These are phyloP conservation scores for Oryza nivara DNA, from an alignment of 176 grass and related monocot genomes.

Conservation along the genomic window DNA sequence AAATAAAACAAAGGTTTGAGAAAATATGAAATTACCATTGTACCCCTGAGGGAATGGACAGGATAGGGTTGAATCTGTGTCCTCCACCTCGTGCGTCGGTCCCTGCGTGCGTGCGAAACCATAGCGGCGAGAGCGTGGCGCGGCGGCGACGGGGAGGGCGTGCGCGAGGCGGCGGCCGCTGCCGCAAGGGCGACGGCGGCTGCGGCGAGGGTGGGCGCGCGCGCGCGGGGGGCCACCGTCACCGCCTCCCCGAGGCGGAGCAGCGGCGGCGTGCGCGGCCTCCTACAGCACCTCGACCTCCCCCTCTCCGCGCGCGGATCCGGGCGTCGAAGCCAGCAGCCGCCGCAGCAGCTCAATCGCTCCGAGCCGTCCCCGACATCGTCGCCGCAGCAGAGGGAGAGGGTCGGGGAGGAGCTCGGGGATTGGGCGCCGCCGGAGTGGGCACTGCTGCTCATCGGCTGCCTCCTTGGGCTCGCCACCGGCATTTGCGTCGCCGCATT, in stretches of 20 bases:
- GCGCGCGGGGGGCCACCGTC: conserved; percentile 22
- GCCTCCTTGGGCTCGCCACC: conserved; percentile 90
- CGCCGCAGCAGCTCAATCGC: conserved; percentile 46
- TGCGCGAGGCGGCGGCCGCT: no score
- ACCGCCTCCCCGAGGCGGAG: conserved; percentile 53
- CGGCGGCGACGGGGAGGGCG: no score
- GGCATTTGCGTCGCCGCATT: conserved; percentile 95
- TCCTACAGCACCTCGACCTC: conserved; percentile 81
- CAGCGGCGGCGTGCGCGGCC: conserved; percentile 59
- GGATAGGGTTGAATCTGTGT: no score
- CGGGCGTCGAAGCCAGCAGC: conserved; percentile 44
- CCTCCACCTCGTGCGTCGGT: no score
- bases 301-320: conserved; percentile 55
- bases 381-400: conserved; percentile 42
- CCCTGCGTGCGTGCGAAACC: no score
- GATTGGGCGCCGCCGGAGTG: conserved; percentile 91
- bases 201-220: no score
- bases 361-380: conserved; percentile 23
- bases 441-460: conserved; percentile 94
- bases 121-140: no score
- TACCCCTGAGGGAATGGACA: no score
- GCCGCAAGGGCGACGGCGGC: no score
- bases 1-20: no score
- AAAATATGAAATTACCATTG: no score
- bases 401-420: conserved; percentile 59